Percentiles rank a stretch among this genome's conserved stretches.
Conservation (phyloP, 768 basidiomycete genomes). For the Amanita polypyramis region DNA sequence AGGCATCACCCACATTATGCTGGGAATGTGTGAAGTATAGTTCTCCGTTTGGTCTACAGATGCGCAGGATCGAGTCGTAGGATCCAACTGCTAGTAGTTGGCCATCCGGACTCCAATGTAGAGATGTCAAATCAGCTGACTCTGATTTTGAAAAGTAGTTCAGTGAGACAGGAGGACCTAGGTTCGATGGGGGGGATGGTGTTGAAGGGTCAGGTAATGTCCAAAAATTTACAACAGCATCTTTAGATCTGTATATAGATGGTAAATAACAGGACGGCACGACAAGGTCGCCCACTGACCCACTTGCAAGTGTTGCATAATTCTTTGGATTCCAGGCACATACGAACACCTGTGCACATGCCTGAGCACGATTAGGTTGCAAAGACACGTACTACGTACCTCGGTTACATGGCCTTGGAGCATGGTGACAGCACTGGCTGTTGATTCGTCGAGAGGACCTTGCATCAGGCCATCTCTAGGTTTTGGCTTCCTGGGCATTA, state of each 20-base stretch:
- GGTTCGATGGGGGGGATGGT: conserved; percentile 20
- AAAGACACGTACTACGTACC: conserved; percentile 19
- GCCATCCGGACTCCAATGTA: conserved; percentile 73
- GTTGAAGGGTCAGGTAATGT: conserved; percentile 36
- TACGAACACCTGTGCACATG: conserved; percentile 53
- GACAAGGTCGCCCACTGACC: conserved; percentile 33
- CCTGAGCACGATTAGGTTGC: neutral
- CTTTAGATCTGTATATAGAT: conserved; percentile 49
- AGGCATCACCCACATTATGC: conserved; percentile 45
- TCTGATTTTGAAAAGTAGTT: conserved; percentile 37
- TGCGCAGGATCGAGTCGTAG: conserved; percentile 61
- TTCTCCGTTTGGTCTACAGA: conserved; percentile 52
- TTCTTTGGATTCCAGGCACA: conserved; percentile 69
- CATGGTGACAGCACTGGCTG: conserved; percentile 32
- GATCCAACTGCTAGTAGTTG: conserved; percentile 68
- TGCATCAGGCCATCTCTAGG: conserved; percentile 18
- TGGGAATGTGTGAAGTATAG: conserved; percentile 51
- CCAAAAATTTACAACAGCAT: conserved; percentile 69
- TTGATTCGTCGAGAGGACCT: conserved; percentile 32
- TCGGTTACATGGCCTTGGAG: conserved; percentile 54
- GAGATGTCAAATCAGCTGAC: conserved; percentile 57
- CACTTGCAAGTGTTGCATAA: conserved; percentile 54
- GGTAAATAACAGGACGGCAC: conserved; percentile 8
- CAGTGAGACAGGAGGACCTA: conserved; percentile 31
- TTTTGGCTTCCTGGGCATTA: conserved; percentile 20